phyloP scores from a whole-genome alignment of 257 asterid genomes.

The Gentiana macrophylla region DNA sequence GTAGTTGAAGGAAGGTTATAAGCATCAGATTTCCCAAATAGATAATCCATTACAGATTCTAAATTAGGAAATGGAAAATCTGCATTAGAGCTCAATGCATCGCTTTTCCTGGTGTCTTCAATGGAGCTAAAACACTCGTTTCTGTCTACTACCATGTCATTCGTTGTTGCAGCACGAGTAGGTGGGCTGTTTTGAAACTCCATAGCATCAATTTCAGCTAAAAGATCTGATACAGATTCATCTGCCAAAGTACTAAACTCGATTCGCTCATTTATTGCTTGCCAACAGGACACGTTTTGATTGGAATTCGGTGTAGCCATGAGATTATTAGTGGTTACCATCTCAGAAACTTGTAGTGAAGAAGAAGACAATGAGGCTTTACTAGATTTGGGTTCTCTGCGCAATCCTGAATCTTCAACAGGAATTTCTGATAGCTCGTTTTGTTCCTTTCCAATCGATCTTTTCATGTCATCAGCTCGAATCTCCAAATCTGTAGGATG shows the following conservation, averaged over 20 bases:
- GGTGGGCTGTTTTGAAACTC: slow-evolving; percentile 41
- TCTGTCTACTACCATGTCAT: slow-evolving; percentile 25
- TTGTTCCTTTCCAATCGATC: slow-evolving; percentile 29
- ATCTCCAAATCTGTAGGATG: no score
- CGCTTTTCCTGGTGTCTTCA: slow-evolving; percentile 38
- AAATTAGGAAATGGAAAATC: slow-evolving; percentile 20
- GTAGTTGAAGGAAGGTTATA: slow-evolving; percentile 56
- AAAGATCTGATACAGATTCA: slow-evolving; percentile 45
- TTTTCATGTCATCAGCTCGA: slow-evolving; percentile 24
- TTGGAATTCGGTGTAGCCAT: slow-evolving; percentile 10
- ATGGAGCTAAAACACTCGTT: slow-evolving; percentile 37
- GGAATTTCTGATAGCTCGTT: slow-evolving; percentile 23
- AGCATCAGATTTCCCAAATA: slow-evolving; percentile 19
- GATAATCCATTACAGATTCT: slow-evolving; percentile 15
- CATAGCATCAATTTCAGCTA: slow-evolving; percentile 51
- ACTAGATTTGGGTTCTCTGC: no score
- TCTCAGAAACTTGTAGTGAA: no score
- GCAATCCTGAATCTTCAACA: slow-evolving; percentile 38
- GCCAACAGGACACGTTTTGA: slow-evolving; percentile 25
- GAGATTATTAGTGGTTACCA: slow-evolving; percentile 9
- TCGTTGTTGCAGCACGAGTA: slow-evolving; percentile 27
- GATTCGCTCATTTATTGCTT: slow-evolving; percentile 21
- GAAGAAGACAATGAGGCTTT: no score
- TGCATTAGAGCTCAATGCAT: slow-evolving; percentile 30
- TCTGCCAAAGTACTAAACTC: slow-evolving; percentile 40